Conservation (phyloP, 371 early-diverging fungal species). For the Mortierella sp. region DNA sequence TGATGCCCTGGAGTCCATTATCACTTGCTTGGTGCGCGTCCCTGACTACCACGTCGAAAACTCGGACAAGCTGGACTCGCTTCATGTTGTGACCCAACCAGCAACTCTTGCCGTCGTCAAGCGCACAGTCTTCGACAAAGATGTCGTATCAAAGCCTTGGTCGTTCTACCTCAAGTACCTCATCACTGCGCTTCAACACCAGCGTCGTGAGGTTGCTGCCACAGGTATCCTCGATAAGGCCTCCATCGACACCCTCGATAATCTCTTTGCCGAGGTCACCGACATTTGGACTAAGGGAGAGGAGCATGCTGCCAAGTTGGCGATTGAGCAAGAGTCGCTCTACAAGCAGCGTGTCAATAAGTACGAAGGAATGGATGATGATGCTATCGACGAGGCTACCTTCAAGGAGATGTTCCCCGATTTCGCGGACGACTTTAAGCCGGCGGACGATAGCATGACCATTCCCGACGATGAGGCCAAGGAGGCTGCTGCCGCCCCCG, state of each 20-base stretch:
- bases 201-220: slow-evolving; percentile 64
- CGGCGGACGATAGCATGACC: slow-evolving; percentile 49
- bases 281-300: slow-evolving; percentile 81
- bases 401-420: slow-evolving; percentile 85
- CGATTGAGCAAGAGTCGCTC: slow-evolving; percentile 79
- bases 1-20: slow-evolving; percentile 61
- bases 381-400: slow-evolving; percentile 80
- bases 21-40: slow-evolving; percentile 59
- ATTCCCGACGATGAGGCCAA: slow-evolving; percentile 48
- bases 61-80: slow-evolving; percentile 59
- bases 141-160: slow-evolving; percentile 67
- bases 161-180: slow-evolving; percentile 76
- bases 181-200: slow-evolving; percentile 70
- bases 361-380: slow-evolving; percentile 76
- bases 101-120: slow-evolving; percentile 62
- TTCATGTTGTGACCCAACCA: slow-evolving; percentile 63
- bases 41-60: slow-evolving; percentile 59
- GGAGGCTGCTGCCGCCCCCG: slow-evolving; percentile 42
- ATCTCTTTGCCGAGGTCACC: slow-evolving; percentile 73
- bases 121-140: slow-evolving; percentile 66
- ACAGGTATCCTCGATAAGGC: slow-evolving; percentile 66
- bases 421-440: slow-evolving; percentile 73
- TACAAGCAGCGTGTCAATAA: slow-evolving; percentile 81
- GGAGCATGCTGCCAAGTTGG: slow-evolving; percentile 74
- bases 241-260: slow-evolving; percentile 69